phyloP scores from a whole-genome alignment of 768 basidiomycete genomes.

The Lactifluus rugatus region DNA sequence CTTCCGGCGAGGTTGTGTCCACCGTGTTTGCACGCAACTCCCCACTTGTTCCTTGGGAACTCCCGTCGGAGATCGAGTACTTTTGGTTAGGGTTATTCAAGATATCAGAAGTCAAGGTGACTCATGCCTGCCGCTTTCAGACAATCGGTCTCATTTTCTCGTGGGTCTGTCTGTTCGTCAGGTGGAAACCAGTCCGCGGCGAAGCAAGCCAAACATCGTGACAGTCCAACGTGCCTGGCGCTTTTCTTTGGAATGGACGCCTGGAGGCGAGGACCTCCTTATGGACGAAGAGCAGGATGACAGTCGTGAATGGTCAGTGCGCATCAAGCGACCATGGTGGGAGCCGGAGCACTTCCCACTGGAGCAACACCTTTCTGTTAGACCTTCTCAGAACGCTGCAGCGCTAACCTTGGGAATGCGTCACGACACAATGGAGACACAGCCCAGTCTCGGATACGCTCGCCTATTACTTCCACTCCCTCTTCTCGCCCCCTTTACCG shows the following conservation, averaged over 20 bases:
- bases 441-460: background rate
- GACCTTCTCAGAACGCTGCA: background rate
- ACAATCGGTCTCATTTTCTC: background rate
- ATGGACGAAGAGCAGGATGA: constrained; percentile 2
- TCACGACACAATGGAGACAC: background rate
- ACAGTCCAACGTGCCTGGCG: constrained; percentile 7
- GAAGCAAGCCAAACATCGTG: background rate
- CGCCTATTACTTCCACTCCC: constrained; percentile 11
- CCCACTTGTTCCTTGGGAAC: constrained; percentile 17
- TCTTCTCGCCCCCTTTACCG: constrained; percentile 18
- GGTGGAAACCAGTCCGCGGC: constrained; percentile 3
- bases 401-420: background rate
- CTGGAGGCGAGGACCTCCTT: constrained; percentile 17
- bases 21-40: constrained; percentile 12
- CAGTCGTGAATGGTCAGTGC: background rate
- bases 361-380: background rate
- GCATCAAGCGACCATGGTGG: constrained; percentile 16
- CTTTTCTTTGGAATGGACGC: constrained; percentile 13
- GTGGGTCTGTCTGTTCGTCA: constrained; percentile 1
- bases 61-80: constrained; percentile 14
- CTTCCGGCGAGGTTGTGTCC: background rate
- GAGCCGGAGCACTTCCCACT: background rate
- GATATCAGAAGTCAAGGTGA: constrained; percentile 13
- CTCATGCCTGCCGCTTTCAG: background rate
- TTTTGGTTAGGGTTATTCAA: constrained; percentile 18